These are phyloP conservation scores for Pythium monospermum DNA, from an alignment of 352 stramenopile species.

Conservation along the genomic window DNA sequence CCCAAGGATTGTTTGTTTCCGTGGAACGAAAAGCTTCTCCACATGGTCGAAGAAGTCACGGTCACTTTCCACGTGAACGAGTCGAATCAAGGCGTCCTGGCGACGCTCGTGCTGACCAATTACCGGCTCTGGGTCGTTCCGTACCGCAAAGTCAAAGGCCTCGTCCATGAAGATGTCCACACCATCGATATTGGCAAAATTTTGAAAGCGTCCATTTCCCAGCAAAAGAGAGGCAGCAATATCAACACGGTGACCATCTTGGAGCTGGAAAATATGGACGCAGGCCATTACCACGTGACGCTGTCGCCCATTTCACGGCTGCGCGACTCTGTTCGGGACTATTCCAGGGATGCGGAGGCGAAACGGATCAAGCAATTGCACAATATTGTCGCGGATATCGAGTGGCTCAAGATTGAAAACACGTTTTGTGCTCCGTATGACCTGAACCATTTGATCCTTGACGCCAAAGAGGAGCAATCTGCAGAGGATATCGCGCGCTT, in stretches of 20 bases:
- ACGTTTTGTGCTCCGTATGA: slow-evolving; percentile 75
- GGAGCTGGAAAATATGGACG: slow-evolving; percentile 82
- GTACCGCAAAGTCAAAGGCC: slow-evolving; percentile 62
- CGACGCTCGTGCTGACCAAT: slow-evolving; percentile 75
- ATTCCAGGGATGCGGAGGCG: slow-evolving; percentile 60
- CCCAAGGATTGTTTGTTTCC: slow-evolving; percentile 77
- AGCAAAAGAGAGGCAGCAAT: slow-evolving; percentile 76
- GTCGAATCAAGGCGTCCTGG: slow-evolving; percentile 76
- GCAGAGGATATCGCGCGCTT: slow-evolving; percentile 50
- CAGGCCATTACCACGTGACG: slow-evolving; percentile 83
- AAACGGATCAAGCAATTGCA: slow-evolving; percentile 79
- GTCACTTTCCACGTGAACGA: slow-evolving; percentile 88
- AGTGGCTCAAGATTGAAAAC: slow-evolving; percentile 83
- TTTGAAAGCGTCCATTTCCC: slow-evolving; percentile 65
- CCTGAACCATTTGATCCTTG: slow-evolving; percentile 58
- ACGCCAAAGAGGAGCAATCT: slow-evolving; percentile 43
- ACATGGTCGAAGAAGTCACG: slow-evolving; percentile 84
- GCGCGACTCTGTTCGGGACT: slow-evolving; percentile 63
- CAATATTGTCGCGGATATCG: slow-evolving; percentile 77
- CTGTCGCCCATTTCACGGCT: slow-evolving; percentile 69
- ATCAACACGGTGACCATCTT: slow-evolving; percentile 69
- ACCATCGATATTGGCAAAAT: slow-evolving; percentile 78
- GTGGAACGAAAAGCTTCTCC: slow-evolving; percentile 77
- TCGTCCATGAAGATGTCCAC: slow-evolving; percentile 82
- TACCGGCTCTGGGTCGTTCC: slow-evolving; percentile 85